Evolutionary conservation across 2,329 filamentous ascomycete genomes (phyloP).

Genomic region (Nemania sp.): DNA sequence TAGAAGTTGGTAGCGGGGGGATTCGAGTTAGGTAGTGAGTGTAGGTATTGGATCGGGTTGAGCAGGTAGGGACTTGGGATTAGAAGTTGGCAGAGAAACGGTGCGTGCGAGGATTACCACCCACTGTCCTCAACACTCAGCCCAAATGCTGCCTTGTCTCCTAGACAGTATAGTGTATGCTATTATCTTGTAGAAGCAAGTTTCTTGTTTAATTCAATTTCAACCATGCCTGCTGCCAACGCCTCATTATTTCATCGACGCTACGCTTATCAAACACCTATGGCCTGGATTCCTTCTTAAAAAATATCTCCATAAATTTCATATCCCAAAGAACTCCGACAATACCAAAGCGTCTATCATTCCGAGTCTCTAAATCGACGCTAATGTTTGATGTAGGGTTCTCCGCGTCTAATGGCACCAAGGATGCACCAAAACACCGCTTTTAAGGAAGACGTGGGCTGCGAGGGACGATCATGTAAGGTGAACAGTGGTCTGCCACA

Average conservation of each 20-base stretch:
- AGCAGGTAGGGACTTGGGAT: background rate
- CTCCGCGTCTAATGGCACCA: conserved; percentile 20
- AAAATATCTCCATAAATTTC: background rate
- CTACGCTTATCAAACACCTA: conserved; percentile 24
- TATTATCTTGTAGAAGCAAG: background rate
- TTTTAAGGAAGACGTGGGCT: conserved; percentile 32
- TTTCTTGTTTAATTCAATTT: conserved; percentile 19
- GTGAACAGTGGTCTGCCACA: background rate
- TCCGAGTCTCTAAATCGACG: conserved; percentile 10
- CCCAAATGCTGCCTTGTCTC: conserved; percentile 10
- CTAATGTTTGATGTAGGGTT: background rate
- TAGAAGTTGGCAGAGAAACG: background rate
- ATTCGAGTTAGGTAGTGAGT: background rate
- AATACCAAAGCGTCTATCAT: conserved; percentile 29
- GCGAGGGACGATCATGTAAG: conserved; percentile 20
- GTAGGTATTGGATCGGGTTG: too few relatives aligned
- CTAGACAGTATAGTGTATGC: background rate
- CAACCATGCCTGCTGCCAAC: conserved; percentile 23
- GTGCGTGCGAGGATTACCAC: background rate
- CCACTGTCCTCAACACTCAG: conserved; percentile 18
- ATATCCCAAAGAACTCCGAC: conserved; percentile 16
- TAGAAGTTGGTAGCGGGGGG: conserved; percentile 7
- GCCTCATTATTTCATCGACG: conserved; percentile 33
- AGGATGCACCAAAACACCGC: conserved; percentile 21
- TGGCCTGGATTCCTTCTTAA: background rate